Base-by-base conservation (phyloP, 139 green algal genomes). In the Asterochloris erici region DNA sequence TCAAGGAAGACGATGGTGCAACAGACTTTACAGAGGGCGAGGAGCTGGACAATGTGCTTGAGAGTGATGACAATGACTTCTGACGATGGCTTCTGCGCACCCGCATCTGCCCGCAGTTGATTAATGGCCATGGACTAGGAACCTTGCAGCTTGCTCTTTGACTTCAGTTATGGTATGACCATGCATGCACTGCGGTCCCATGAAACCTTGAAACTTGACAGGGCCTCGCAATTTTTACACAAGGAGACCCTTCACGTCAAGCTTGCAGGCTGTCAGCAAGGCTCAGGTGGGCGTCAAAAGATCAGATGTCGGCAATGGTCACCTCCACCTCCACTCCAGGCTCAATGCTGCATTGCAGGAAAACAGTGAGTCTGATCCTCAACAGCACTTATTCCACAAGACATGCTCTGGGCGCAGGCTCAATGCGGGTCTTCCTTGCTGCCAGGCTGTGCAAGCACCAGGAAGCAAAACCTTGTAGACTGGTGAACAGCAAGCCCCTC, bases 311-410 rank as follows among this genome's bases (percentile, higher is more conserved):
- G 66, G 78, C 84, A 82, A 95, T 95, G 78, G 95, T 98, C 74
- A 98, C 95, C 88, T 98, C 97, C 9, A 99, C 95, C 88, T 99
- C 97, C 6, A 99, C 97, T 83, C 97, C 97, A 66, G 97, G 97
- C 93, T 99, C 97, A 80, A 99, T 98, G 87, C 87, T 90, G 86
- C 80, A 82, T 10, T 54, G 38, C 38, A 54, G 38, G 6, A 2
- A 6, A 54, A 6, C 38, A 54, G 38, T 2, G 38, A 54, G 38
- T 54, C 38, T 10, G 38, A n/a, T n/a, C n/a, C 38, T 73, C 74
- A 15, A 68, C 2, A 78, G 14, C 47, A 81, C 38, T 11, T 73
- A 77, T 1, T 1, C n/a, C 71, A 77, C 66, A 71, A 23, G 19
- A 26, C n/a, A n/a, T n/a, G 66, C 66, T 71, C 1, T 71, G 66